These are phyloP conservation scores for Falciphora oryzae DNA, from an alignment of 2,329 filamentous ascomycete species.

Conservation along the genomic window DNA sequence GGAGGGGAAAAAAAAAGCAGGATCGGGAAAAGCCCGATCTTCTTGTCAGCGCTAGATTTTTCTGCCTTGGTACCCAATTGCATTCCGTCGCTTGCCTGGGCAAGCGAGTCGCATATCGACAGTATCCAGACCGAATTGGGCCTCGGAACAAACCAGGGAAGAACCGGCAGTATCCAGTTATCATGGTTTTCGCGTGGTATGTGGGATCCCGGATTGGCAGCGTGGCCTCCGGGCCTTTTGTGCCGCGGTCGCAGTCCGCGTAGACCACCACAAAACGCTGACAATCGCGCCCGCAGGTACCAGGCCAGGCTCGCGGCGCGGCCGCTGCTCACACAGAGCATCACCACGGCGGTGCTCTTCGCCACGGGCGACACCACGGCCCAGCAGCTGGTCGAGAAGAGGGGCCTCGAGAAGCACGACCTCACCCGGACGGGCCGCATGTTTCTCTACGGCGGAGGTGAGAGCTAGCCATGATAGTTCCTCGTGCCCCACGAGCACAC, in stretches of 20 bases:
- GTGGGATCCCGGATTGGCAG: background rate
- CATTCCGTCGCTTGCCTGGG: too few relatives aligned
- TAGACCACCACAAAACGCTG: background rate
- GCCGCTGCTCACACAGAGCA: slow-evolving; percentile 82
- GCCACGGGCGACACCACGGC: slow-evolving; percentile 86
- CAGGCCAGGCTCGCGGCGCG: slow-evolving; percentile 73
- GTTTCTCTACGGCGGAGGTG: slow-evolving; percentile 73
- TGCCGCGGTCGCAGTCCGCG: too few relatives aligned
- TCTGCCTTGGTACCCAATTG: too few relatives aligned
- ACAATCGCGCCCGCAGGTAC: slow-evolving; percentile 56
- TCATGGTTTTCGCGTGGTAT: slow-evolving; percentile 8
- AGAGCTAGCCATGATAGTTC: slow-evolving; percentile 28
- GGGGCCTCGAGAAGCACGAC: slow-evolving; percentile 72
- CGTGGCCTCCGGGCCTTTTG: too few relatives aligned
- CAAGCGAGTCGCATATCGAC: background rate
- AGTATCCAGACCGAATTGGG: too few relatives aligned
- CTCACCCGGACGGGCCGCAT: slow-evolving; percentile 67
- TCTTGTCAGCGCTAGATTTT: background rate
- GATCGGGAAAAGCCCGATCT: background rate
- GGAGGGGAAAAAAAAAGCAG: background rate
- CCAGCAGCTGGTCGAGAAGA: slow-evolving; percentile 84
- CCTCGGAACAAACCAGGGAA: background rate
- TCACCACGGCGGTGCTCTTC: slow-evolving; percentile 89
- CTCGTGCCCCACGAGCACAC: background rate
- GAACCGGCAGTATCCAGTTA: background rate